phyloP scores from a whole-genome alignment of 2,329 filamentous ascomycete genomes.

The Colletotrichum sp. region DNA sequence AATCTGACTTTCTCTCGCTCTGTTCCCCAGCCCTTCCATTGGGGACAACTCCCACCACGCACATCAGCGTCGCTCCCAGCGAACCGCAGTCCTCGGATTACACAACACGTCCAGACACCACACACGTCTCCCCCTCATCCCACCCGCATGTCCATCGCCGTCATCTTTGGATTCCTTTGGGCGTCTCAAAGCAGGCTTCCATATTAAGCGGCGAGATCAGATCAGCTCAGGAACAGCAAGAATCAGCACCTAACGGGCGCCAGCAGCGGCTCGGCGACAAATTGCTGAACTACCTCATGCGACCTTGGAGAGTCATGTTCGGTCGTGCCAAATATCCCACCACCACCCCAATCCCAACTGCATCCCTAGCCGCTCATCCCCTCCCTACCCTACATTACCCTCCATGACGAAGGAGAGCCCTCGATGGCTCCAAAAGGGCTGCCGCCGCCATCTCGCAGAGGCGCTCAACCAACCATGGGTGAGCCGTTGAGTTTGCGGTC shows the following conservation, averaged over 20 bases:
- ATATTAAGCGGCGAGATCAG: not conserved
- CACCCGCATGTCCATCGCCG: not conserved
- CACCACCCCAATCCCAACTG: not conserved
- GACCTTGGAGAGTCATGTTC: not conserved
- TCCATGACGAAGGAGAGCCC: not conserved
- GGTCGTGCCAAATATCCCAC: not conserved
- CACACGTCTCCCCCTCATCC: not conserved
- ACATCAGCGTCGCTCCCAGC: not conserved
- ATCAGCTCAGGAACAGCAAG: constrained; percentile 9
- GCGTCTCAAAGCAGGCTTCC: not conserved
- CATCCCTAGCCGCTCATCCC: not conserved
- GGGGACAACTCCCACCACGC: not conserved
- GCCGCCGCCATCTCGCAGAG: not conserved
- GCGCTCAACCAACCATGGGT: constrained; percentile 1
- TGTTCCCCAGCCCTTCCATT: not conserved
- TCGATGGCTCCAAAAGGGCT: not conserved
- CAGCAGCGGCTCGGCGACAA: constrained; percentile 9
- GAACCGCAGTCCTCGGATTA: not conserved
- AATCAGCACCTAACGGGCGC: constrained; percentile 8
- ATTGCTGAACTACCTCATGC: not conserved
- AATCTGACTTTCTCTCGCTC: not conserved
- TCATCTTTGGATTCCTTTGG: not conserved
- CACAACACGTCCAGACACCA: not conserved
- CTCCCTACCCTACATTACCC: not conserved
- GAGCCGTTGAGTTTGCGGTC: not conserved